Evolutionary conservation across 1,284 basidiomycete species (phyloP), one percentile per base, ranked within the genome.

Genomic region (Naganishia cerealis): DNA sequence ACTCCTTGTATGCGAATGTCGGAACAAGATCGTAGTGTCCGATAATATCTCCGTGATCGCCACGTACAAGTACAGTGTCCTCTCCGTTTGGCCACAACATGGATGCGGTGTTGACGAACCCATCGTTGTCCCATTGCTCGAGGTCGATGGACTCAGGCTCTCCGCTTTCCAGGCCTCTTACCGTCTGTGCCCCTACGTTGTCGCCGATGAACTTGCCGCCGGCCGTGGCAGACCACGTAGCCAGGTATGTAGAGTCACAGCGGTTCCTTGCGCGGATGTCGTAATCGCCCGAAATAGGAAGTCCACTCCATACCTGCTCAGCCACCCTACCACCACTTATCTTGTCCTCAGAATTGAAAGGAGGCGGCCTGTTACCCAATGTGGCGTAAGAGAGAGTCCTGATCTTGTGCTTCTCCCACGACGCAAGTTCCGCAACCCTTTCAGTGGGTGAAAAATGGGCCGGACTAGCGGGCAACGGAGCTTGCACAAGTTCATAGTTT

Each of bases 51-150:
- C 26, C 54, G 21, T 56, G 54, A 15, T 56, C 54, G 21, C 54
- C 26, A 24, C 13, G 54, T 18, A 56, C 54, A 16, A 56, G 26
- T 21, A 21, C 24, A 40, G 54, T 56, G 5, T 56, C 26, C 3
- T 56, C 21, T 18, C 54, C 54, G 39, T 56, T 33, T 36, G 54
- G 54, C 54, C 54, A 56, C 6, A 56, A 24, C 54, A 56, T 56
- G n/a, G 54, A 56, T 36, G 54, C 54, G 5, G 54, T 56, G 54
- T 56, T 56, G 54, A 36, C 54, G n/a, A 56, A 36, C 33, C 54
- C 54, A 40, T 56, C 33, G 54, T 56, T 56, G 54, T 56, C 54
- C 54, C 54, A 56, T 9, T 56, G 54, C 16, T 56, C 54, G 29
- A 56, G 29, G 29, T 8, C 21, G 21, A n/a, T 2, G 7, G 16